These are phyloP conservation scores for Trichoderma sp. DNA, from an alignment of 2,329 filamentous ascomycete species.

Conservation along the genomic window DNA sequence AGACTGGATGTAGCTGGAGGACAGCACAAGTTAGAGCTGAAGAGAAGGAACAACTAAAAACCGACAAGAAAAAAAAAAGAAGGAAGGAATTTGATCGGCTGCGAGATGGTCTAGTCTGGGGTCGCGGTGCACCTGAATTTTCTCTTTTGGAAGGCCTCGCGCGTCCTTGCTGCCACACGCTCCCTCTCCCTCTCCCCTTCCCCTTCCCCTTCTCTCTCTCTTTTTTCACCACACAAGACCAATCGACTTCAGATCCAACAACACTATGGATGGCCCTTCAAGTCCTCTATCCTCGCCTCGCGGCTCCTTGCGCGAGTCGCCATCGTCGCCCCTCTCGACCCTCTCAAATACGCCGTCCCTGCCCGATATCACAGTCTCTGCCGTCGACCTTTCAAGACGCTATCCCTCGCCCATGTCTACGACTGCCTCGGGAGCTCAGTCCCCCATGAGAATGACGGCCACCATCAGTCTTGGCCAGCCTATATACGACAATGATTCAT, in stretches of 20 bases:
- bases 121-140: constrained; percentile 8
- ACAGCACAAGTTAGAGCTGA: not conserved
- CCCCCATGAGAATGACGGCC: constrained; percentile 47
- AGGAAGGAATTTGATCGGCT: not conserved
- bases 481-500: constrained; percentile 30
- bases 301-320: constrained; percentile 36
- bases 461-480: constrained; percentile 25
- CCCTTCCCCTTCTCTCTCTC: not conserved
- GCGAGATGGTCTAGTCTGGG: constrained; percentile 17
- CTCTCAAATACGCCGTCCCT: constrained; percentile 53
- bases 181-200: not conserved
- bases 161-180: not conserved
- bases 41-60: not conserved
- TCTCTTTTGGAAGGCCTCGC: constrained; percentile 5
- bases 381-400: constrained; percentile 40
- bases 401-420: constrained; percentile 53
- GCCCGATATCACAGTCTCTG: constrained; percentile 43
- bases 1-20: not conserved
- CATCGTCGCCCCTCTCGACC: constrained; percentile 53
- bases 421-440: constrained; percentile 47
- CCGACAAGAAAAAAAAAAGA: not conserved
- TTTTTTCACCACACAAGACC: not conserved
- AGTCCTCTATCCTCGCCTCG: constrained; percentile 31
- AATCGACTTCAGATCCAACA: not conserved
- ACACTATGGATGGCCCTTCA: constrained; percentile 27